A percentile compares a stretch with the other conserved stretches of the same genome.
phyloP scores from a whole-genome alignment of 768 basidiomycete genomes.

The Naematelia encephala region DNA sequence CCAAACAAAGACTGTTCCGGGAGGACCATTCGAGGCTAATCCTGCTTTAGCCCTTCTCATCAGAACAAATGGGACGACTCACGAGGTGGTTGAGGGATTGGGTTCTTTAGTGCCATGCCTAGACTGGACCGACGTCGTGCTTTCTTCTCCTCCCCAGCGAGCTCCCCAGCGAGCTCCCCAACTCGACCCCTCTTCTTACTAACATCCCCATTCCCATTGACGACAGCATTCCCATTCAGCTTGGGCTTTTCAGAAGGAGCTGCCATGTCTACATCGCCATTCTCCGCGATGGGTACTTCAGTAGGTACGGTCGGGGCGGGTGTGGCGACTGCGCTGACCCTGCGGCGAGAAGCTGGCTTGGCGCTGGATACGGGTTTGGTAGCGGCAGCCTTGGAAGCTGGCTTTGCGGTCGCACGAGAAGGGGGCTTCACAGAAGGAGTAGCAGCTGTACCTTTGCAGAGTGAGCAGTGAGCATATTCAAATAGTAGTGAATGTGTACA shows the following conservation, averaged over 20 bases:
- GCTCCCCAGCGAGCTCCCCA: constrained; percentile 16
- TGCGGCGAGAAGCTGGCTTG: not conserved
- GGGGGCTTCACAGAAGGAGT: not conserved
- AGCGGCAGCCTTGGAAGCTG: not conserved
- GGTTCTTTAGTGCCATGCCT: constrained; percentile 14
- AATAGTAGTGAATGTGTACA: not conserved
- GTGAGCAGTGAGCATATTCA: not conserved
- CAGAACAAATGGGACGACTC: constrained; percentile 4
- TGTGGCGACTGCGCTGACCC: not conserved
- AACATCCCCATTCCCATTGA: not conserved
- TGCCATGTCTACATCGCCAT: not conserved
- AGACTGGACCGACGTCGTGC: constrained; percentile 24
- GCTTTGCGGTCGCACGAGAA: not conserved
- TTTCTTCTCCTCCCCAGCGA: constrained; percentile 14
- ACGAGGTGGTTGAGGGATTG: constrained; percentile 38
- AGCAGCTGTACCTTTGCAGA: not conserved
- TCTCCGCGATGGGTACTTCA: not conserved
- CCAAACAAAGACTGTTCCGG: constrained; percentile 75
- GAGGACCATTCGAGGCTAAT: constrained; percentile 54
- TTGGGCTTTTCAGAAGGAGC: not conserved
- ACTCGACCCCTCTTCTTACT: constrained; percentile 34
- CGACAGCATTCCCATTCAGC: not conserved
- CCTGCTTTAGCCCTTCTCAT: not conserved
- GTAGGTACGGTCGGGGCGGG: not conserved
- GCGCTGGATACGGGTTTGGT: not conserved